These are phyloP conservation scores for Saksenaea vasiformis DNA, from an alignment of 371 early-diverging fungal species.

Conservation along the genomic window DNA sequence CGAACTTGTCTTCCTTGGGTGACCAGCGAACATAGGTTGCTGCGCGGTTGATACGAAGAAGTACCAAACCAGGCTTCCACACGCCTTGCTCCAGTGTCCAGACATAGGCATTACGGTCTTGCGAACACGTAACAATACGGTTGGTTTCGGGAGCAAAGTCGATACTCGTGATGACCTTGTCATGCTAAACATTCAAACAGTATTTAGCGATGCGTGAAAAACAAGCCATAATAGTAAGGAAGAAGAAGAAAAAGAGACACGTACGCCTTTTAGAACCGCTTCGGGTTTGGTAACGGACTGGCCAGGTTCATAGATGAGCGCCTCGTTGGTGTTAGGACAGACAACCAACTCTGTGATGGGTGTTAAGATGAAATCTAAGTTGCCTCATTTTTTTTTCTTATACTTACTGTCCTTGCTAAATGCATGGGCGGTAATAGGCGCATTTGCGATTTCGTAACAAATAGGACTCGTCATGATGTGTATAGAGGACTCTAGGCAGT, in stretches of 20 bases:
- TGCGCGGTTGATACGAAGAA: constrained; percentile 94
- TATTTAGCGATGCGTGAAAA: background rate
- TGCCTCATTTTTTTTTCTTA: background rate
- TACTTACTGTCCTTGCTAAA: constrained; percentile 83
- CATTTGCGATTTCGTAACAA: constrained; percentile 62
- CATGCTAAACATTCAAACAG: constrained; percentile 66
- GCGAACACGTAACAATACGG: constrained; percentile 95
- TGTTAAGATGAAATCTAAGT: background rate
- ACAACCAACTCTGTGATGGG: constrained; percentile 80
- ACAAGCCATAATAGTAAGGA: background rate
- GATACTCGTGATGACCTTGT: constrained; percentile 92
- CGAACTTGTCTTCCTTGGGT: constrained; percentile 97
- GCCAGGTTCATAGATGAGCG: constrained; percentile 79
- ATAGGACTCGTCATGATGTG: constrained; percentile 55
- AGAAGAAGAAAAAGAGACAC: constrained; percentile 9
- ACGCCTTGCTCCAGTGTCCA: constrained; percentile 80
- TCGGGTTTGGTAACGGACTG: constrained; percentile 63
- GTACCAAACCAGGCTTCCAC: constrained; percentile 95
- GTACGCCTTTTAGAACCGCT: constrained; percentile 77
- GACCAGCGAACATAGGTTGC: constrained; percentile 96
- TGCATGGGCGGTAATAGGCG: constrained; percentile 89
- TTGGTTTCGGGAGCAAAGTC: constrained; percentile 97
- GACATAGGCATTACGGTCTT: constrained; percentile 98
- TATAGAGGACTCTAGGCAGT: constrained; percentile 55
- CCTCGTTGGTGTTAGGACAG: constrained; percentile 88